Evolutionary conservation across 352 stramenopile species (phyloP), one percentile per base, ranked within the genome.

Genomic region (Aphanomyces euteiches): DNA sequence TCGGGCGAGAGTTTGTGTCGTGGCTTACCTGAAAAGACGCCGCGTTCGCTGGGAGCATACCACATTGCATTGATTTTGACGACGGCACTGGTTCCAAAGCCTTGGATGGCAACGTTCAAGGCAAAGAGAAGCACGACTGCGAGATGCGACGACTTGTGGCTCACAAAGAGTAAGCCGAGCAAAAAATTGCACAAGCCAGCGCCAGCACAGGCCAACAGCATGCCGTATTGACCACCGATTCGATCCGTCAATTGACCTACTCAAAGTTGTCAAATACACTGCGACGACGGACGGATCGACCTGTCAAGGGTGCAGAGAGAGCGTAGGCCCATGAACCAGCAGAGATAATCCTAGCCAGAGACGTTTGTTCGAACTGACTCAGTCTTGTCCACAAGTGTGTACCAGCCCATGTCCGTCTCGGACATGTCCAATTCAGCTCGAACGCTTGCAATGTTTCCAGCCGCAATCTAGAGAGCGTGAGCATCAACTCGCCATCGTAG

Each of bases 51-150:
- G 4, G 79, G 74, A 17, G 73, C 38, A 72, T 90, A 92, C 84
- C 84, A 90, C 59, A 81, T 83, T 0, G 81, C 84, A 56, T 92
- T 90, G 74, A 92, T 92, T 76, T 92, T 92, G n/a, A 92, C 82
- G n/a, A 89, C 84, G 38, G 81, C 84, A 64, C 84, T 92, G 15
- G 82, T 90, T n/a, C 84, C 84, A 50, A 90, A 92, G 38, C 82
- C 81, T 63, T 92, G 84, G 47, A 92, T 77, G 28, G 90, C 78
- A 28, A 89, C 77, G 60, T 92, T 92, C 6, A 73, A 43, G 0
- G 84, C 82, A 70, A 89, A 92, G 21, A 92, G 73, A 53, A 82
- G 56, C 5, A 90, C 40, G 48, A 92, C 89, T 34, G 88, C 67
- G 17, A 74, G 45, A 34, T 85, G 73, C 56, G 83, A 77, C 2